Conservation (phyloP, 306 rosid genomes). For the Lathyrus oleraceus region DNA sequence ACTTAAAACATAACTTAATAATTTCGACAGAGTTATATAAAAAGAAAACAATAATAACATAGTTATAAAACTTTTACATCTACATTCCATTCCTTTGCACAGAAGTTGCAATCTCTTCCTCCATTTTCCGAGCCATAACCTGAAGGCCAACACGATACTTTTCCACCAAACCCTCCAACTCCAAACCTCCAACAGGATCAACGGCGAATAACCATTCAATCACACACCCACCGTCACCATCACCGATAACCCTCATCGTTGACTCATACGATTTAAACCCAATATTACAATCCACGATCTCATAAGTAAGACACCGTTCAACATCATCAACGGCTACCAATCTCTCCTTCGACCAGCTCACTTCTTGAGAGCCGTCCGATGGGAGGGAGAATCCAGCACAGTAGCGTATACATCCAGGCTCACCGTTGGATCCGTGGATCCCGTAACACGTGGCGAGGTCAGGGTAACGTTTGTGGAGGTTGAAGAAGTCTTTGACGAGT, state of each 20-base stretch:
- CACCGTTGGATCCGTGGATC: slow-evolving; percentile 52
- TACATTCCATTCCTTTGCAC: too few species aligned
- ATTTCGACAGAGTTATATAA: too few species aligned
- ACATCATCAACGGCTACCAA: slow-evolving; percentile 47
- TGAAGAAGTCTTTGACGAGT: slow-evolving; percentile 64
- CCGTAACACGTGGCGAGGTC: slow-evolving; percentile 50
- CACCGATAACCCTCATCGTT: slow-evolving; percentile 33
- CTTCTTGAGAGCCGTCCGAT: slow-evolving; percentile 8
- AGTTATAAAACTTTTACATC: too few species aligned
- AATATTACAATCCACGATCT: slow-evolving; percentile 55
- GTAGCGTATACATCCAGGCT: slow-evolving; percentile 60
- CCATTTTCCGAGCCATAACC: slow-evolving; percentile 48
- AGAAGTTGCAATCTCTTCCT: slow-evolving; percentile 31
- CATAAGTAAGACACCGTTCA: slow-evolving; percentile 41
- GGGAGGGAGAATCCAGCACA: slow-evolving; percentile 55
- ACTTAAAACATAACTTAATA: too few species aligned
- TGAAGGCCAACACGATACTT: slow-evolving; percentile 45
- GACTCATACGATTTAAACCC: slow-evolving; percentile 54
- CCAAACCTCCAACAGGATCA: slow-evolving; percentile 49
- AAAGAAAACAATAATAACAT: too few species aligned
- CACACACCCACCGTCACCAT: slow-evolving; percentile 31
- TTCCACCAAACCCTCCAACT: slow-evolving; percentile 34
- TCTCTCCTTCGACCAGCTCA: slow-evolving; percentile 68
- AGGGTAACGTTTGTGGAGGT: slow-evolving; percentile 59
- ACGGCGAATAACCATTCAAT: slow-evolving; percentile 57